Percentiles rank a stretch among this genome's conserved stretches.
phyloP scores from a whole-genome alignment of 192 early-diverging fungal species.

The Diversispora eburnea region DNA sequence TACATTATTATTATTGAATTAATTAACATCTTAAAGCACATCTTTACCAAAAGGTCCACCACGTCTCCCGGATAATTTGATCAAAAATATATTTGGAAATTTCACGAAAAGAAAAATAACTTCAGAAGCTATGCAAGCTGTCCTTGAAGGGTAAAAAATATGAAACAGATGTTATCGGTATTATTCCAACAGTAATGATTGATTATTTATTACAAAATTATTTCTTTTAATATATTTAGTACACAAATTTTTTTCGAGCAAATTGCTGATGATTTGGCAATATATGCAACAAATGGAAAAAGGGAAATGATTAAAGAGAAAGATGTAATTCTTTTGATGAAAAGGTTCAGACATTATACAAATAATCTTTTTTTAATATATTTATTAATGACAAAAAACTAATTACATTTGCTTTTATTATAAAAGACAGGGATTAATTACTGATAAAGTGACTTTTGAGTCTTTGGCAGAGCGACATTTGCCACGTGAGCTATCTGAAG shows the following conservation, averaged over 20 bases:
- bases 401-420: neutral
- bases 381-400: neutral
- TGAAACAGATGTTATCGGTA: neutral
- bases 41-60: neutral
- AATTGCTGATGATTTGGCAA: slow-evolving; percentile 18
- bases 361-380: neutral
- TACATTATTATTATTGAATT: neutral
- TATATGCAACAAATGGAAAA: slow-evolving; percentile 14
- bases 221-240: neutral
- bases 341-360: slow-evolving; percentile 19
- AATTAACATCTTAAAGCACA: neutral
- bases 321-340: slow-evolving; percentile 31
- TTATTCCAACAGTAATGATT: neutral
- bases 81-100: slow-evolving; percentile 26
- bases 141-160: slow-evolving; percentile 32
- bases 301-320: slow-evolving; percentile 28
- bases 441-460: slow-evolving; percentile 24
- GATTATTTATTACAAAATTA: neutral
- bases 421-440: slow-evolving; percentile 29
- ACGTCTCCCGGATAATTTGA: slow-evolving; percentile 26
- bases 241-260: slow-evolving; percentile 35
- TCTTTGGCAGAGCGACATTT: slow-evolving; percentile 26
- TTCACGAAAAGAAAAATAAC: slow-evolving; percentile 27
- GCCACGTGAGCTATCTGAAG: slow-evolving; percentile 31
- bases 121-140: slow-evolving; percentile 24